phyloP scores from a whole-genome alignment of 2,329 filamentous ascomycete genomes.

The Stemphylium beticola region DNA sequence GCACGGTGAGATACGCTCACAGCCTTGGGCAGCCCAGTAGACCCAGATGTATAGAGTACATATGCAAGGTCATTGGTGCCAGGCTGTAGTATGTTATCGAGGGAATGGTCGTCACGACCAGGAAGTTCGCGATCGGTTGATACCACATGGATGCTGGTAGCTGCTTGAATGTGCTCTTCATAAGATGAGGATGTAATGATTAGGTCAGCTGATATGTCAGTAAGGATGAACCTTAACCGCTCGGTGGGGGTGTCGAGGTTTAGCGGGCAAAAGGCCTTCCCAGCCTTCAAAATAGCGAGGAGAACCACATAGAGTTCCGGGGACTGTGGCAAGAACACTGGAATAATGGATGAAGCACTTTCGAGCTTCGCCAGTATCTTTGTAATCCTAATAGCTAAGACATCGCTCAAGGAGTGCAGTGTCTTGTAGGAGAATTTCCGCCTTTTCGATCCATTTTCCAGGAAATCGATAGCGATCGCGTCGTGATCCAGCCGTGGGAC shows the following conservation, averaged over 20 bases:
- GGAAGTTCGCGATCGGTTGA: slow-evolving; percentile 50
- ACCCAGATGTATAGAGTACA: slow-evolving; percentile 92
- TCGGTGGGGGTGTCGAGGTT: slow-evolving; percentile 79
- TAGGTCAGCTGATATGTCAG: slow-evolving; percentile 74
- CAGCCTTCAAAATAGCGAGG: slow-evolving; percentile 78
- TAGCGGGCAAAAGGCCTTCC: slow-evolving; percentile 85
- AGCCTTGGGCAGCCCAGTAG: slow-evolving; percentile 87
- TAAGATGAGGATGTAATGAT: slow-evolving; percentile 68
- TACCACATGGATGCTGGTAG: slow-evolving; percentile 49
- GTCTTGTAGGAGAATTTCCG: slow-evolving; percentile 65
- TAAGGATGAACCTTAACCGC: slow-evolving; percentile 77
- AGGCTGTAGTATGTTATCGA: slow-evolving; percentile 18
- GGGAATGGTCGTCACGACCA: slow-evolving; percentile 25
- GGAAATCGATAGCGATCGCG: slow-evolving; percentile 67
- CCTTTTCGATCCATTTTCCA: slow-evolving; percentile 55
- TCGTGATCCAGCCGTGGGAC: slow-evolving; percentile 55
- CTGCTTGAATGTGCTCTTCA: slow-evolving; percentile 45
- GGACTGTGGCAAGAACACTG: slow-evolving; percentile 78
- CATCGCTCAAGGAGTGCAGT: slow-evolving; percentile 65
- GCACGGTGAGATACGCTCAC: slow-evolving; percentile 82
- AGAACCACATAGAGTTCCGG: slow-evolving; percentile 78
- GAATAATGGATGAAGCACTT: slow-evolving; percentile 62
- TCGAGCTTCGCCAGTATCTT: slow-evolving; percentile 30
- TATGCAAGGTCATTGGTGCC: slow-evolving; percentile 67
- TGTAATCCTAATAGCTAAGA: slow-evolving; percentile 56